Evolutionary conservation across 2,329 filamentous ascomycete species (phyloP), one percentile per base, ranked within the genome.

Genomic region (Neurospora crassa): DNA sequence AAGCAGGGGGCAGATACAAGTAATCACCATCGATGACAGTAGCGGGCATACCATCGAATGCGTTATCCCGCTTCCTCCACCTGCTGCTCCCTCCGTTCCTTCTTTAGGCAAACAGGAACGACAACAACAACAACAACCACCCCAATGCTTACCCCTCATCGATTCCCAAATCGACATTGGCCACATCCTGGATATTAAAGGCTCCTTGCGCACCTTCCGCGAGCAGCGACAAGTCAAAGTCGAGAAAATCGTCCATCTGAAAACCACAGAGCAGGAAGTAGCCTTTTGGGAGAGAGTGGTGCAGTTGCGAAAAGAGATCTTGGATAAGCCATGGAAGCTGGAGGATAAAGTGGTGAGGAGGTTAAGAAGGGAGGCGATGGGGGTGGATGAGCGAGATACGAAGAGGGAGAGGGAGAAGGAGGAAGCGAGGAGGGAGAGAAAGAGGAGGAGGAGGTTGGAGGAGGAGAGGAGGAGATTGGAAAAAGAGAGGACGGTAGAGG

Each of bases 11-110:
- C 53, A 63, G 53, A n/a, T 63, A 5, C 24, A 63, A 34, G 53
- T 63, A 5, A 29, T 63, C 7, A 89, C 85, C 1, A 78, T 91
- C n/a, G 89, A 91, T 75, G 89, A 91, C 78, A 87, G 89, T 78
- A 90, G 87, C 74, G 89, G 89, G 16, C 79, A 79, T 34, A 88
- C 85, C 71, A 86, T 91, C 29, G 85, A 90, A 72, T 85, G 83
- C 69, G 73, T 78, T 20, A 71, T 80, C 34, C 71, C 67, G 7
- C 40, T 73, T 29, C 41, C 69, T 24, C 71, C 71, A 41, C 68
- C 40, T 7, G 6, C 37, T 40, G 37, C 37, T 40, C 37, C 37
- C 1, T 40, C 37, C 2, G 7, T 40, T 1, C 37, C 37, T 40
- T 1, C 37, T 40, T 3, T 11, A 10, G 37, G 37, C 2, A 7